Evolutionary conservation across 176 grass and related monocot genomes (phyloP), one percentile per base, ranked within the genome.

Genomic region (Aegilops tauschii): DNA sequence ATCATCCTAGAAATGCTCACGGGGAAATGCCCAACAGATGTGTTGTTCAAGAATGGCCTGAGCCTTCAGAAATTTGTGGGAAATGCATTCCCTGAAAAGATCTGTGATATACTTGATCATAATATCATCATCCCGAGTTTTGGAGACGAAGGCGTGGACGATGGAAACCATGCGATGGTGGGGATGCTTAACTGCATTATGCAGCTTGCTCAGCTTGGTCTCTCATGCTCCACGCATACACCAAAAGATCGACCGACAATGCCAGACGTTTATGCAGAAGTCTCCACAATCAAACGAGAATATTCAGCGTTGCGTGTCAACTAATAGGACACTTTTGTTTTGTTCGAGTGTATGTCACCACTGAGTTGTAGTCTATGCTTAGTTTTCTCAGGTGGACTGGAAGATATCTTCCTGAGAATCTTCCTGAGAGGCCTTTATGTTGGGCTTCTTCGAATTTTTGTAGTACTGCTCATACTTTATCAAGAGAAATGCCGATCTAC

Each of bases 151-250:
- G 27, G 21, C 9, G 0, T 50, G 6, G 36, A 77, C 47, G 1
- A 20, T 21, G 49, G 17, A 58, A 23, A 79, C 1, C 32, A 62
- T 39, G 20, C 20, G 4, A 62, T 5, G 5, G 54, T 39, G 13
- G 76, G 32, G 37, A 9, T 63, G 2, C 11, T 36, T 5, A 39
- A 3, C 31, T 79, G 77, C 56, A 63, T 79, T 21, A 39, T 13
- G 58, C 77, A 79, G 1, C 52, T 85, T 65, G 56, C 70, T 69
- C 69, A 73, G 65, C 39, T 84, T 47, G 83, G 88, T 3, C 77
- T 90, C 36, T 37, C 36, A 37, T 37, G 36, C 36, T 37, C 34
- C 34, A 35, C 34, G 34, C 5, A 35, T 4, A 35, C 34, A 35
- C 34, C 34, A 35, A 35, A 35, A 35, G 34, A 35, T 35, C 34